Base-by-base conservation (phyloP, 2,329 filamentous ascomycete species). In the Coniella vitis region DNA sequence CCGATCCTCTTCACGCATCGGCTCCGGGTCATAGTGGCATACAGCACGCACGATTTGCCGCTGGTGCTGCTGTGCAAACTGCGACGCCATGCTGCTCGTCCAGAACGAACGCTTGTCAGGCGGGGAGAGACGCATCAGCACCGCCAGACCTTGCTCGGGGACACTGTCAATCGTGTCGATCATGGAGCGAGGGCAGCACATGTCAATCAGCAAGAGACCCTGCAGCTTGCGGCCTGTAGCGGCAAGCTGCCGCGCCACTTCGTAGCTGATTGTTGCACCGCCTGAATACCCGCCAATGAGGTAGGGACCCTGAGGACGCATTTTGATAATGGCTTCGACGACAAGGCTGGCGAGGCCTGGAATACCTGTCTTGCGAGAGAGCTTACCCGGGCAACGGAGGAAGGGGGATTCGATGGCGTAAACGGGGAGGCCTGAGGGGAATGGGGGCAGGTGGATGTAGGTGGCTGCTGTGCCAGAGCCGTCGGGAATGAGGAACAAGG, bases 351-450 rank as follows among this genome's bases (percentile, higher is more conserved):
- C 56, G 12, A 57, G 44, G 8, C 57, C 56, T 14, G 38, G 45
- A 38, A 52, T 52, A 9, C 59, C 48, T 1, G 51, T 54, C 39
- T 53, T 58, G 38, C 54, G 45, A 8, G 54, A 37, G 37, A 56
- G 42, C 22, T 54, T 45, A 20, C 52, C 44, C 3, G 57, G 60
- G 39, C 52, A 56, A 25, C 53, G 40, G 12, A 60, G 49, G 54
- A 57, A 61, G 2, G 61, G 61, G 17, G 58, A 61, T 47, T 64
- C 61, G 40, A 64, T 55, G 35, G 54, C 60, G 47, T 62, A 61
- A 36, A 64, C 45, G 16, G 57, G 47, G 29, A 48, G 47, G 14
- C 52, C 54, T 14, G 54, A 56, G 34, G 49, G 51, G 31, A 63
- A 55, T 10, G 51, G 41, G 2, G 50, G 59, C 7, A 63, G 56